These are phyloP conservation scores for Fusarium xyrophilum DNA, from an alignment of 2,329 filamentous ascomycete genomes.

Conservation along the genomic window DNA sequence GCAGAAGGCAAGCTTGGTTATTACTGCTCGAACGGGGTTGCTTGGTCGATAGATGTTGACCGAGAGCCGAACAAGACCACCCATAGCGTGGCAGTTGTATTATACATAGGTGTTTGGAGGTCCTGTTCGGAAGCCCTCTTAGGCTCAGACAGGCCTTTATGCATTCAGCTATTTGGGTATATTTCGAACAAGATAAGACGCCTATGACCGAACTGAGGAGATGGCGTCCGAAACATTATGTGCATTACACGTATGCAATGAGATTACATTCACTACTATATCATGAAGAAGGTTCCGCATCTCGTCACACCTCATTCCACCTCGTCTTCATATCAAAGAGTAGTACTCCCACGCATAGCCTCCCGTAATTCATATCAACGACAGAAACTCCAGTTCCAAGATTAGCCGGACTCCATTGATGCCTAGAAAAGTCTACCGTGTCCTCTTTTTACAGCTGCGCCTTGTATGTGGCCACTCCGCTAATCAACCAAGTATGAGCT, in stretches of 20 bases:
- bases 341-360: neutral
- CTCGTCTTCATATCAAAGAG: constrained; percentile 9
- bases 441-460: constrained; percentile 23
- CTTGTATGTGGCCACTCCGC: neutral
- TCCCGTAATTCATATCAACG: constrained; percentile 20
- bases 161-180: constrained; percentile 11
- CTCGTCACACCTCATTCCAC: neutral
- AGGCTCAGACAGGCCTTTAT: neutral
- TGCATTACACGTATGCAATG: neutral
- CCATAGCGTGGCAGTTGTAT: constrained; percentile 22
- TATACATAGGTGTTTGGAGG: constrained; percentile 21
- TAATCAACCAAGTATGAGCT: constrained; percentile 74
- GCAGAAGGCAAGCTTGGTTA: constrained; percentile 4
- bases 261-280: neutral
- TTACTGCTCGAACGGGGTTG: constrained; percentile 9
- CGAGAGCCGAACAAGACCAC: neutral
- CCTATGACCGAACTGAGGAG: constrained; percentile 5
- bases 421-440: constrained; percentile 27
- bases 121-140: constrained; percentile 1
- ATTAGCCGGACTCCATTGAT: constrained; percentile 34
- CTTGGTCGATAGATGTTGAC: constrained; percentile 5
- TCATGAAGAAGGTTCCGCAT: neutral
- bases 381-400: constrained; percentile 29
- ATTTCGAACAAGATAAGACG: constrained; percentile 18
- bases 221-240: neutral